Conservation (phyloP, 805 yeast genomes). For the Hanseniaspora clermontiae region DNA sequence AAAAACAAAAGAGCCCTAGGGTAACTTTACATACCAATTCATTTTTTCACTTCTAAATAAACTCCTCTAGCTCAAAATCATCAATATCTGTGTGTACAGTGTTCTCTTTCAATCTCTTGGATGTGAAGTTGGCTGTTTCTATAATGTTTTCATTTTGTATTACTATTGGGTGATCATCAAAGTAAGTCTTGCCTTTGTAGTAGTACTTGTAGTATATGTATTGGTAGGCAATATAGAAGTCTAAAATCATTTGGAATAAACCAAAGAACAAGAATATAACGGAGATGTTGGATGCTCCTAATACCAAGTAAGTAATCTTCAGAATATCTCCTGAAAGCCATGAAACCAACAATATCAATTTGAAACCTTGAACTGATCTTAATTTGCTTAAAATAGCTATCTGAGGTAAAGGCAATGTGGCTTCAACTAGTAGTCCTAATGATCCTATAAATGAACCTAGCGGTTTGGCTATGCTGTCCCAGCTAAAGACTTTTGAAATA, state of each 20-base stretch:
- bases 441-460: slow-evolving; percentile 43
- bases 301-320: slow-evolving; percentile 61
- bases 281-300: slow-evolving; percentile 62
- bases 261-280: slow-evolving; percentile 56
- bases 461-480: slow-evolving; percentile 43
- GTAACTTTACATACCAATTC: too few relatives aligned
- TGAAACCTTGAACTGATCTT: slow-evolving; percentile 65
- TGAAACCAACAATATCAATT: slow-evolving; percentile 56
- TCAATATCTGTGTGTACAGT: slow-evolving; percentile 10
- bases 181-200: slow-evolving; percentile 18
- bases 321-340: slow-evolving; percentile 86
- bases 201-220: slow-evolving; percentile 48
- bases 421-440: slow-evolving; percentile 57
- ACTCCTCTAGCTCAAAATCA: slow-evolving; percentile 13
- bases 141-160: background rate
- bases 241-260: slow-evolving; percentile 63
- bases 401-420: slow-evolving; percentile 65
- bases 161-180: slow-evolving; percentile 12
- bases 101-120: slow-evolving; percentile 1
- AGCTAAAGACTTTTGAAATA: slow-evolving; percentile 25
- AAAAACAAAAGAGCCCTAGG: too few relatives aligned
- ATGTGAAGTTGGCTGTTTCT: background rate
- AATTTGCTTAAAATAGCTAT: slow-evolving; percentile 54
- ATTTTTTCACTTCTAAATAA: background rate
- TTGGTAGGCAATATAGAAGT: slow-evolving; percentile 59